A percentile compares a stretch with the other conserved stretches of the same genome.
Evolutionary conservation across 352 stramenopile species (phyloP).

Genomic region (Blastocystis sp.): DNA sequence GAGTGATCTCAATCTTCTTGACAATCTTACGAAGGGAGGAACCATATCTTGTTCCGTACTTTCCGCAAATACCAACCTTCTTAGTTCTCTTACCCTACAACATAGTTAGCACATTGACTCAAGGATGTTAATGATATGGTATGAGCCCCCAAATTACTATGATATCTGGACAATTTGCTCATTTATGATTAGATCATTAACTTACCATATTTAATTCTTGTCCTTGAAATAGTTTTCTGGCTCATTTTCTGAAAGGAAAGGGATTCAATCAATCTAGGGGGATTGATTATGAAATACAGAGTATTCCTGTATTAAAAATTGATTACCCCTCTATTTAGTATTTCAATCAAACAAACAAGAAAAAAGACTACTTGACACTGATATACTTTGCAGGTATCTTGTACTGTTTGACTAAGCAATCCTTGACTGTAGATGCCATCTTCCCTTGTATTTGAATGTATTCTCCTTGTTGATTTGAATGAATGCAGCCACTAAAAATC

Average conservation of each 20-base stretch:
- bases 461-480: neutral
- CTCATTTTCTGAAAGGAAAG: neutral
- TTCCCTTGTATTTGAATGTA: slow-evolving; percentile 48
- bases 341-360: neutral
- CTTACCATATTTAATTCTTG: slow-evolving; percentile 54
- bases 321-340: neutral
- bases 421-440: slow-evolving; percentile 1
- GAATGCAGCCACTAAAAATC: slow-evolving; percentile 1
- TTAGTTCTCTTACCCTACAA: slow-evolving; percentile 96
- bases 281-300: neutral
- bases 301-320: neutral
- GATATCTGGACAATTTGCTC: neutral
- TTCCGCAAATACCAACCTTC: slow-evolving; percentile 99
- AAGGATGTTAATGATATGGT: neutral
- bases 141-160: neutral
- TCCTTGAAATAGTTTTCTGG: slow-evolving; percentile 67
- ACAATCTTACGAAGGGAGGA: slow-evolving; percentile 99
- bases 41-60: slow-evolving; percentile 99
- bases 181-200: neutral
- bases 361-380: slow-evolving; percentile 23
- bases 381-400: slow-evolving; percentile 51
- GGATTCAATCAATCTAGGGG: neutral
- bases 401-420: slow-evolving; percentile 57
- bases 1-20: slow-evolving; percentile 99
- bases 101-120: neutral